These are phyloP conservation scores for Xerocomellus chrysenteron DNA, from an alignment of 768 basidiomycete genomes.

Conservation along the genomic window DNA sequence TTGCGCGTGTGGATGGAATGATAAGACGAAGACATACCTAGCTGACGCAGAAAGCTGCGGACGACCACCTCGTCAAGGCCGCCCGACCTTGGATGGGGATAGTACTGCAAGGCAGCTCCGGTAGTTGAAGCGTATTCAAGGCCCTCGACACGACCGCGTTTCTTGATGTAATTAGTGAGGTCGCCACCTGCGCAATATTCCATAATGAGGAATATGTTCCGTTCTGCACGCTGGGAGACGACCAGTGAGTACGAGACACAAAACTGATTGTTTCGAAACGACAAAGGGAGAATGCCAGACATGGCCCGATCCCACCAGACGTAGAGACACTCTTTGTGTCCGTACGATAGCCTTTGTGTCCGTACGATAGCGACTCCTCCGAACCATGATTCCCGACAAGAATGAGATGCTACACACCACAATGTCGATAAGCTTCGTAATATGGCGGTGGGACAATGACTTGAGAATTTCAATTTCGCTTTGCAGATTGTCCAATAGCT, in stretches of 20 bases:
- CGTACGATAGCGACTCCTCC: not conserved
- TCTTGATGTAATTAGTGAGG: slow-evolving; percentile 95
- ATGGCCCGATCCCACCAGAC: not conserved
- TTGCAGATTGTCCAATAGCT: slow-evolving; percentile 96
- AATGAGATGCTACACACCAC: slow-evolving; percentile 53
- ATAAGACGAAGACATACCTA: slow-evolving; percentile 49
- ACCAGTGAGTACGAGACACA: slow-evolving; percentile 7
- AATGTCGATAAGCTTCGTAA: slow-evolving; percentile 91
- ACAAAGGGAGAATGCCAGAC: not conserved
- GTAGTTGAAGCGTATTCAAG: slow-evolving; percentile 77
- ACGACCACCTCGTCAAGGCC: slow-evolving; percentile 90
- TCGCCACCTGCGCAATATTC: slow-evolving; percentile 97
- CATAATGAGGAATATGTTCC: slow-evolving; percentile 92
- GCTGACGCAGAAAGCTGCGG: slow-evolving; percentile 87
- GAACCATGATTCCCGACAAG: not conserved
- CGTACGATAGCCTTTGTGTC: not conserved
- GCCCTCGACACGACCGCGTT: slow-evolving; percentile 88
- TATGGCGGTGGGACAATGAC: slow-evolving; percentile 87
- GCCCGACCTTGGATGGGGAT: slow-evolving; percentile 87
- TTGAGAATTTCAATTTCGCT: slow-evolving; percentile 97
- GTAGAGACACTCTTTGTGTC: not conserved
- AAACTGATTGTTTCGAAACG: not conserved
- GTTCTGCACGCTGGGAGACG: slow-evolving; percentile 59
- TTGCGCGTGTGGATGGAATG: not conserved
- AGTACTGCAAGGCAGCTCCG: slow-evolving; percentile 74